phyloP scores from a whole-genome alignment of 108 stramenopile species.

The Seminavis robusta region DNA sequence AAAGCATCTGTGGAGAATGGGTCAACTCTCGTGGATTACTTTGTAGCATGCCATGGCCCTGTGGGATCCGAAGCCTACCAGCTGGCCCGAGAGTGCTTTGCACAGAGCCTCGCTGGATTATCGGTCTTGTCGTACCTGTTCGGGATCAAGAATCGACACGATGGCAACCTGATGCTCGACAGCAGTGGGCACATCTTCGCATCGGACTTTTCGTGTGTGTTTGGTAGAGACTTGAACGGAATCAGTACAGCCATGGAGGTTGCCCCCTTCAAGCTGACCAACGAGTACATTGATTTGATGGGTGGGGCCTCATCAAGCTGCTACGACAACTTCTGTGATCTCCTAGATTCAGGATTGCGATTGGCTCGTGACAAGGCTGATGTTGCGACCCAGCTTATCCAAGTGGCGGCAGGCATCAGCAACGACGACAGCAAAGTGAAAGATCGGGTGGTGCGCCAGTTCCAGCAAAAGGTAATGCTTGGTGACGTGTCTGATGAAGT shows the following conservation, averaged over 20 bases:
- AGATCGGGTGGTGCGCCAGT: no score
- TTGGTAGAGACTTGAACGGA: conserved; percentile 94
- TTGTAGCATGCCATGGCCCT: no score
- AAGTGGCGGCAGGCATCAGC: no score
- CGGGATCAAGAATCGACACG: conserved; percentile 98
- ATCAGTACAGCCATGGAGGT: conserved; percentile 94
- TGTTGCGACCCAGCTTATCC: no score
- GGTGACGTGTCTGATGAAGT: no score
- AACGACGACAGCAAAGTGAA: no score
- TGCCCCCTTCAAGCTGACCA: conserved; percentile 97
- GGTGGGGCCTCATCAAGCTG: conserved; percentile 72
- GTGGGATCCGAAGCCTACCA: conserved; percentile 76
- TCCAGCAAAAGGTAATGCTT: no score
- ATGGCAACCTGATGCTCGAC: conserved; percentile 99
- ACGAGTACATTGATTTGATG: conserved; percentile 95
- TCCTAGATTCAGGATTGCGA: no score
- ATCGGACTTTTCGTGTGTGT: conserved; percentile 99
- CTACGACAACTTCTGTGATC: conserved; percentile 87
- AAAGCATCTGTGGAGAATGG: no score
- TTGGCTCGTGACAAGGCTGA: no score
- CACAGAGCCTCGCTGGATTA: conserved; percentile 87
- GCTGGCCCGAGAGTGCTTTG: conserved; percentile 88
- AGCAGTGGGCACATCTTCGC: conserved; percentile 90
- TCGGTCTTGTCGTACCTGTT: conserved; percentile 91
- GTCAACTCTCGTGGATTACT: no score